phyloP scores from a whole-genome alignment of 2,329 filamentous ascomycete genomes.

The Fusarium tanahbumbuense region DNA sequence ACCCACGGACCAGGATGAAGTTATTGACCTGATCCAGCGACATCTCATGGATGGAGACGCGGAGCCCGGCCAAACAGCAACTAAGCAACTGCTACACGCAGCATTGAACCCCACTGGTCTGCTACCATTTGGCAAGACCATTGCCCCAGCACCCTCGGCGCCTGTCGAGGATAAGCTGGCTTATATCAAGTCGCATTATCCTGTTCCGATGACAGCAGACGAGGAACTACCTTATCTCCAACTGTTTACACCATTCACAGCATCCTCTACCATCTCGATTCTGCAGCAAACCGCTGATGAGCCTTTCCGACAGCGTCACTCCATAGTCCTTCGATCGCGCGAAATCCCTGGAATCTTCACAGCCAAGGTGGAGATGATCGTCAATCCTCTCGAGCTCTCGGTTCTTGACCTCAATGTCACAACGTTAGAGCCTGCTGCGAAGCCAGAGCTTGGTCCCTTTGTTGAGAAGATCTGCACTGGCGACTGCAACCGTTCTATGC shows the following conservation, averaged over 20 bases:
- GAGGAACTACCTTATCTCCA: conserved; percentile 77
- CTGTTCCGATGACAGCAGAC: conserved; percentile 68
- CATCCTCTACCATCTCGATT: conserved; percentile 65
- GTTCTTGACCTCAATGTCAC: conserved; percentile 66
- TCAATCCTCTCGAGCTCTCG: conserved; percentile 64
- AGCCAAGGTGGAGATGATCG: conserved; percentile 67
- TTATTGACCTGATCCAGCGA: conserved; percentile 56
- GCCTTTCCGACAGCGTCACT: conserved; percentile 64
- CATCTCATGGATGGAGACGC: conserved; percentile 54
- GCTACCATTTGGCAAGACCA: conserved; percentile 61
- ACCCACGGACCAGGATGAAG: conserved; percentile 50
- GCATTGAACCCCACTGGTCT: conserved; percentile 64
- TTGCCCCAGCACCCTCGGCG: conserved; percentile 40
- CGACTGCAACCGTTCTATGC: conserved; percentile 58
- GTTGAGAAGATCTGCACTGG: conserved; percentile 57
- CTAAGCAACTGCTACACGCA: conserved; percentile 59
- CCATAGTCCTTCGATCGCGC: conserved; percentile 62
- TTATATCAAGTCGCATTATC: conserved; percentile 70
- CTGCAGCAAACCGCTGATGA: conserved; percentile 52
- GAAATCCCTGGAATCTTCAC: conserved; percentile 65
- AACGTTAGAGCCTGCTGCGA: conserved; percentile 67
- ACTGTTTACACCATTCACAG: conserved; percentile 75
- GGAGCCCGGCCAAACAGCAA: conserved; percentile 44
- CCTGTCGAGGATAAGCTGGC: conserved; percentile 51
- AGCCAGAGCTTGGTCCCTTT: conserved; percentile 67